Conservation (phyloP, 768 basidiomycete genomes). For the Rhodosporidiobolus sp. region DNA sequence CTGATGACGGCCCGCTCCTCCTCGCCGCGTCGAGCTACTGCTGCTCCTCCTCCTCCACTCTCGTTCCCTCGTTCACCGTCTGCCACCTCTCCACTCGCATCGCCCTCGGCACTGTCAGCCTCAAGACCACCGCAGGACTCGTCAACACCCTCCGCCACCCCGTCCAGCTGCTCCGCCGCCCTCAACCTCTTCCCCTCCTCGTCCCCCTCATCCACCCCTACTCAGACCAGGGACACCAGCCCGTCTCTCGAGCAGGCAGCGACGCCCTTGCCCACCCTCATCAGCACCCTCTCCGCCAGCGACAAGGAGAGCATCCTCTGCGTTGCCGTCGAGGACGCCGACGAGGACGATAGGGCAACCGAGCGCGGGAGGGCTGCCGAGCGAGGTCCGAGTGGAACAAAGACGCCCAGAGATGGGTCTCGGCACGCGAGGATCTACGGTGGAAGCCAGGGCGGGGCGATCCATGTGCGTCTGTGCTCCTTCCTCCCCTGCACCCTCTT, state of each 20-base stretch:
- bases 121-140: background rate
- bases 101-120: background rate
- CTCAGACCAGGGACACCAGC: background rate
- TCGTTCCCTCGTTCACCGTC: background rate
- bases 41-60: too few relatives aligned
- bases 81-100: background rate
- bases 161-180: background rate
- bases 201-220: background rate
- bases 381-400: background rate
- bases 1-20: too few relatives aligned
- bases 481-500: too few relatives aligned
- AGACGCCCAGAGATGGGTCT: constrained; percentile 1
- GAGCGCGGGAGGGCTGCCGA: background rate
- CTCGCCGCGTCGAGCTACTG: too few relatives aligned
- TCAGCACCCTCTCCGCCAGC: constrained; percentile 13
- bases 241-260: background rate
- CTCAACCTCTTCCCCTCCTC: background rate
- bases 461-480: constrained; percentile 18
- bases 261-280: constrained; percentile 4
- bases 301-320: constrained; percentile 25
- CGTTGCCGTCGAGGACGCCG: constrained; percentile 22
- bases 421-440: constrained; percentile 19
- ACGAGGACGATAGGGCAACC: background rate
- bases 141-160: background rate
- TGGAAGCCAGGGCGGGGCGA: constrained; percentile 25